These are phyloP conservation scores for Dissophora globulifera DNA, from an alignment of 192 early-diverging fungal species.

Conservation along the genomic window DNA sequence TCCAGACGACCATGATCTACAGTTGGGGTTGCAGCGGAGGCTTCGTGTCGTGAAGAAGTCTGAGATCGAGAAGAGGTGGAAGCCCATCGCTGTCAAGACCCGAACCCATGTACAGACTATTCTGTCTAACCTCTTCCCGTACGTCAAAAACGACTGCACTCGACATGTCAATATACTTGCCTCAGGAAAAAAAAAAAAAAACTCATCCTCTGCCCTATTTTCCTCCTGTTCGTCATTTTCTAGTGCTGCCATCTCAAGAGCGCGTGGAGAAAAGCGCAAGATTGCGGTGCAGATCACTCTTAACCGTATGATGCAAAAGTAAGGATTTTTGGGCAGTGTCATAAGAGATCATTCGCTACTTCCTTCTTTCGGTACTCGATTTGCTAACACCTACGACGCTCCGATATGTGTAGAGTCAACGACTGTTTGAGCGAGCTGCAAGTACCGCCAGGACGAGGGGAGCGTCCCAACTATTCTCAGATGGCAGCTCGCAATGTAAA, in stretches of 20 bases:
- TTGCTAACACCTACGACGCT: no score
- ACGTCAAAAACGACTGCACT: no score
- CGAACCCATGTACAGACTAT: conserved; percentile 36
- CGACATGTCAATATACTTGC: no score
- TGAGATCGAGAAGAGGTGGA: conserved; percentile 22
- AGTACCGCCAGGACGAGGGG: conserved; percentile 20
- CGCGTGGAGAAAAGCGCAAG: conserved; percentile 37
- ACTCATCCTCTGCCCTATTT: no score
- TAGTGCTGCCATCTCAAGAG: conserved; percentile 34
- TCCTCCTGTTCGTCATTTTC: neutral
- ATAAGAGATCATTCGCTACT: no score
- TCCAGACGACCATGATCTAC: conserved; percentile 11
- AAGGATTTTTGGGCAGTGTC: no score
- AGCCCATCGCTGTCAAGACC: conserved; percentile 33
- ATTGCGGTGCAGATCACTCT: conserved; percentile 32
- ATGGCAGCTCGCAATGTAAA: conserved; percentile 29
- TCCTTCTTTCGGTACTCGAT: no score
- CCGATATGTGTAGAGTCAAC: conserved; percentile 17
- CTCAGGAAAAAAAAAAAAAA: no score
- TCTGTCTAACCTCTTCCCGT: conserved; percentile 30
- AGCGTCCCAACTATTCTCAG: conserved; percentile 21
- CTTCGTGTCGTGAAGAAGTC: conserved; percentile 41
- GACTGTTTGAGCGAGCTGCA: conserved; percentile 39
- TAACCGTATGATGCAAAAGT: conserved; percentile 45
- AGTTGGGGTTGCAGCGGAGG: conserved; percentile 30